Conservation (phyloP, 352 stramenopile genomes). For the Globisporangium takayamanum region DNA sequence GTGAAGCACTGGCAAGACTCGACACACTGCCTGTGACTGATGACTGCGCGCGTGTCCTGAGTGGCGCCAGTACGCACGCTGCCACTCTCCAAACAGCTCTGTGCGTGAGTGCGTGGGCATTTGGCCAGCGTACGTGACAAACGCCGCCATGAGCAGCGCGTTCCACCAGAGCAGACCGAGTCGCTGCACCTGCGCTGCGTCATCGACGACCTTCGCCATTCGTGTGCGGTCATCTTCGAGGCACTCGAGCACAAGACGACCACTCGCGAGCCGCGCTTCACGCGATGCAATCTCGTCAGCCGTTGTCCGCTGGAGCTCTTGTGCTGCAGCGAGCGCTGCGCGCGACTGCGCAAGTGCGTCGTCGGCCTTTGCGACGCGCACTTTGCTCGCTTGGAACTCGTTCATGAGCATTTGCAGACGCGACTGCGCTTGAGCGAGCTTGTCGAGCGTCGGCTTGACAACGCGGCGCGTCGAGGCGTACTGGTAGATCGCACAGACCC, state of each 20-base stretch:
- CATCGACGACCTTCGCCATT: slow-evolving; percentile 12
- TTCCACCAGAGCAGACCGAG: slow-evolving; percentile 44
- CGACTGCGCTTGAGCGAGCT: slow-evolving; percentile 48
- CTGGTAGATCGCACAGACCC: slow-evolving; percentile 62
- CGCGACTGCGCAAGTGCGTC: slow-evolving; percentile 19
- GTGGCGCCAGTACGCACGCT: slow-evolving; percentile 5
- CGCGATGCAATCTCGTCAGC: slow-evolving; percentile 33
- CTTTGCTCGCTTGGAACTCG: slow-evolving; percentile 62
- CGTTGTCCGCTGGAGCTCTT: slow-evolving; percentile 22
- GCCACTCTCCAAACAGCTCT: slow-evolving; percentile 19
- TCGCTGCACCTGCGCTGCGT: slow-evolving; percentile 13
- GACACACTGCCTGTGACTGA: slow-evolving; percentile 6
- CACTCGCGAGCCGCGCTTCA: slow-evolving; percentile 21
- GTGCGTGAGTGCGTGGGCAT: slow-evolving; percentile 14
- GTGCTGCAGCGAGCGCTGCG: slow-evolving; percentile 18
- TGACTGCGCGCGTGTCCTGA: neutral
- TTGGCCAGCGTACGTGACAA: slow-evolving; percentile 26
- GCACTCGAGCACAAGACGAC: slow-evolving; percentile 25
- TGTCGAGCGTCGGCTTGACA: slow-evolving; percentile 62
- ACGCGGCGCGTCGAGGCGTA: slow-evolving; percentile 41
- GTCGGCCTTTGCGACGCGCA: slow-evolving; percentile 47
- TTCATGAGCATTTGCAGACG: slow-evolving; percentile 48
- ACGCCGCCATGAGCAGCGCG: slow-evolving; percentile 36
- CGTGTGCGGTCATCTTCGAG: slow-evolving; percentile 29
- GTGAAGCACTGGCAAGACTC: slow-evolving; percentile 17